phyloP scores from a whole-genome alignment of 176 grass and related monocot species.

The Guadua angustifolia region DNA sequence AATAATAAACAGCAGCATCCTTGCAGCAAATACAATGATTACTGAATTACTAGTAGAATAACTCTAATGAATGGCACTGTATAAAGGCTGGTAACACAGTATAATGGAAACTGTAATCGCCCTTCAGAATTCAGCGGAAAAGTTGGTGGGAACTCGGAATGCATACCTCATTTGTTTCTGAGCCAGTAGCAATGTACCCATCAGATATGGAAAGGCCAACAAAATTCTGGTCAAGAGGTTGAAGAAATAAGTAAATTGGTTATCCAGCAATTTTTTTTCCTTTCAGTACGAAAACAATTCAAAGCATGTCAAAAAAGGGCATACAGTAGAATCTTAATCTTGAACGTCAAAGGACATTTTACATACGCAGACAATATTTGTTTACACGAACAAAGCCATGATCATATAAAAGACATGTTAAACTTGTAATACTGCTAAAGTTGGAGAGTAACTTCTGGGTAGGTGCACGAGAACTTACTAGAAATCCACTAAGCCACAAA shows the following conservation, averaged over 20 bases:
- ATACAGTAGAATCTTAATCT: not conserved
- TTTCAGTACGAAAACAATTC: constrained; percentile 12
- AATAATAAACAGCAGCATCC: constrained; percentile 16
- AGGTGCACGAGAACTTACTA: constrained; percentile 3
- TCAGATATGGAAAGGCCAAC: constrained; percentile 95
- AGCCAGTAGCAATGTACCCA: constrained; percentile 98
- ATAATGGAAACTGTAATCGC: not conserved
- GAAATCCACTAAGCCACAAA: not conserved
- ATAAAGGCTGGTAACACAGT: not conserved
- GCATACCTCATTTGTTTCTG: constrained; percentile 98
- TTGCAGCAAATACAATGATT: constrained; percentile 13
- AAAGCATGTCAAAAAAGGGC: constrained; percentile 6
- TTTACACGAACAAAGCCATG: not conserved
- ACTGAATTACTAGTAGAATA: not conserved
- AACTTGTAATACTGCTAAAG: not conserved
- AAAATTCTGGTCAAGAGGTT: constrained; percentile 77
- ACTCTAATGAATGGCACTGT: not conserved
- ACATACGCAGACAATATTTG: not conserved
- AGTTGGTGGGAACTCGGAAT: constrained; percentile 35
- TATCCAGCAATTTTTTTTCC: not conserved
- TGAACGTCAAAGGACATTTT: not conserved
- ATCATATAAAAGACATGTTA: not conserved
- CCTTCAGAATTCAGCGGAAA: constrained; percentile 1
- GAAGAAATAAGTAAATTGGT: constrained; percentile 34
- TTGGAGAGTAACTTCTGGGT: not conserved